Conservation (phyloP, 768 basidiomycete species). For the Leccinum ochraceum region DNA sequence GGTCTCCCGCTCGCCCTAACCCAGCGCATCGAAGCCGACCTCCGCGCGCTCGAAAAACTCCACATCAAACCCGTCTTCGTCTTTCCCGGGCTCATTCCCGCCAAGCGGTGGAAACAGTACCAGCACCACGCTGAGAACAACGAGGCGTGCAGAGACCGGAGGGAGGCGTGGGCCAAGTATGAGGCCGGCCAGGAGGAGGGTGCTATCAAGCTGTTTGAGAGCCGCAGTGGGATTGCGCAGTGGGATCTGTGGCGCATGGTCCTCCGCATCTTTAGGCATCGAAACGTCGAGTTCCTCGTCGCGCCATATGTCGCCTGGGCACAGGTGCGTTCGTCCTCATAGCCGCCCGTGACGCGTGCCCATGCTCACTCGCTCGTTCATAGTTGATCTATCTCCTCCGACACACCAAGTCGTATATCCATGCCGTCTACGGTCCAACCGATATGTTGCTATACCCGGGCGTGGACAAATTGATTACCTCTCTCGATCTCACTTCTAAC, state of each 20-base stretch:
- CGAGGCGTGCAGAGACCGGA: slow-evolving; percentile 73
- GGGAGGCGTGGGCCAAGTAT: slow-evolving; percentile 91
- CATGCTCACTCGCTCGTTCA: slow-evolving; percentile 10
- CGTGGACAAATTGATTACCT: slow-evolving; percentile 88
- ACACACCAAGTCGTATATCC: slow-evolving; percentile 91
- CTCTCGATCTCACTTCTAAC: slow-evolving; percentile 71
- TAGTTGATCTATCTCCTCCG: slow-evolving; percentile 95
- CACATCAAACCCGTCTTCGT: slow-evolving; percentile 99
- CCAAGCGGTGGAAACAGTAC: slow-evolving; percentile 62
- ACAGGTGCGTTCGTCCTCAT: slow-evolving; percentile 67
- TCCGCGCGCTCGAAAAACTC: slow-evolving; percentile 85
- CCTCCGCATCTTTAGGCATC: slow-evolving; percentile 87
- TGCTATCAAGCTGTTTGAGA: slow-evolving; percentile 83
- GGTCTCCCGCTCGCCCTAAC: slow-evolving; percentile 90
- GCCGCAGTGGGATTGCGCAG: slow-evolving; percentile 66
- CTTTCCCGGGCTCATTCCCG: slow-evolving; percentile 85
- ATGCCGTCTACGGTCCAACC: slow-evolving; percentile 88
- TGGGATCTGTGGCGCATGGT: slow-evolving; percentile 97
- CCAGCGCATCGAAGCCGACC: slow-evolving; percentile 86
- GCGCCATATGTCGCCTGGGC: slow-evolving; percentile 96
- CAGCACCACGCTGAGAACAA: slow-evolving; percentile 55
- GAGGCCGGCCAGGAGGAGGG: slow-evolving; percentile 90
- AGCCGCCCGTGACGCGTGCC: too few relatives aligned
- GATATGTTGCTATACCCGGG: slow-evolving; percentile 88
- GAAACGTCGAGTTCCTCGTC: slow-evolving; percentile 94